Percentiles rank a stretch among this genome's conserved stretches.
These are phyloP conservation scores for Sugiyamaella americana DNA, from an alignment of 805 yeast species.

Conservation along the genomic window DNA sequence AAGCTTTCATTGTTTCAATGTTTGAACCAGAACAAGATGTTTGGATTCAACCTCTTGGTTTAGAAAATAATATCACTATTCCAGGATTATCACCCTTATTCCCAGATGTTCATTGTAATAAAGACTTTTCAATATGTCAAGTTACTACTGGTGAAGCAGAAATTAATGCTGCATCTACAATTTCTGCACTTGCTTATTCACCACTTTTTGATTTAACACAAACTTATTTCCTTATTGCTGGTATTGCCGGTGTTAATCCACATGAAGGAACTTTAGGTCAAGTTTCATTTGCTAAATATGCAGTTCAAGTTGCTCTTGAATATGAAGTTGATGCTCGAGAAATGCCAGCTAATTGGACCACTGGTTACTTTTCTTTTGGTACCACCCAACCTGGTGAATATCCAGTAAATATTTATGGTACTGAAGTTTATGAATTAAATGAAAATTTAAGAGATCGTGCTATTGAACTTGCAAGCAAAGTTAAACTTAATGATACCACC, in stretches of 20 bases:
- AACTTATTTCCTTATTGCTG: constrained; percentile 58
- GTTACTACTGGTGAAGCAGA: constrained; percentile 67
- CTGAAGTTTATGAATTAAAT: constrained; percentile 60
- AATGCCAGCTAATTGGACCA: constrained; percentile 47
- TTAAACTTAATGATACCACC: constrained; percentile 36
- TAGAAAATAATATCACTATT: constrained; percentile 48
- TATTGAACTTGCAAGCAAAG: constrained; percentile 44
- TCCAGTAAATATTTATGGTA: constrained; percentile 53
- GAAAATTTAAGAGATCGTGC: constrained; percentile 55
- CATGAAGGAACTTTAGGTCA: constrained; percentile 50
- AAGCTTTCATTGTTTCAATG: constrained; percentile 51
- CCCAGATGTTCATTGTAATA: constrained; percentile 51
- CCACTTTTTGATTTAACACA: constrained; percentile 52
- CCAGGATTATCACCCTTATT: constrained; percentile 63
- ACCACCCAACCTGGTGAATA: constrained; percentile 43
- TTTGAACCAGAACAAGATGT: constrained; percentile 47
- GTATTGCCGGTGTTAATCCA: constrained; percentile 64
- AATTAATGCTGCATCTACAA: constrained; percentile 56
- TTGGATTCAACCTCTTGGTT: constrained; percentile 45
- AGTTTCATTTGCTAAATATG: constrained; percentile 54
- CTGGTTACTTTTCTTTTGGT: constrained; percentile 55
- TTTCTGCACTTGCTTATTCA: constrained; percentile 48
- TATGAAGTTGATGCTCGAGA: constrained; percentile 52
- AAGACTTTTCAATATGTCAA: constrained; percentile 50
- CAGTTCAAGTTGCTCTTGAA: constrained; percentile 56